Conservation (phyloP, 768 basidiomycete genomes). For the Omphalotus guepiniiformis region DNA sequence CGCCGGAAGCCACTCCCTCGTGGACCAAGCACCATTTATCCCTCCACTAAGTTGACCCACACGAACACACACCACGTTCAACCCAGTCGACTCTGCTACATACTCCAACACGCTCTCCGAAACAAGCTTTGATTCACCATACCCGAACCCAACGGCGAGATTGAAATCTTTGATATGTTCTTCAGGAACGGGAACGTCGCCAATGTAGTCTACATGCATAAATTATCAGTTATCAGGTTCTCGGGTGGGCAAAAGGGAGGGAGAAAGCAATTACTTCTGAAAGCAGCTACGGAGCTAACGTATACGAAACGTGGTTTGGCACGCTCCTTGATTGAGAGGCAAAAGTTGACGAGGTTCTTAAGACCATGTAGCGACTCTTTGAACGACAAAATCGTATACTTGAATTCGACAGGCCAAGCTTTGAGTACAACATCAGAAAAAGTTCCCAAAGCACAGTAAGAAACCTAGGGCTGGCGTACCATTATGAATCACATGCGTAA, state of each 20-base stretch:
- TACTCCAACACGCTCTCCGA: conserved; percentile 17
- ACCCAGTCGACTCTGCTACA: conserved; percentile 12
- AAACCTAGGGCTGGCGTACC: conserved; percentile 16
- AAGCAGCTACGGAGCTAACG: conserved; percentile 23
- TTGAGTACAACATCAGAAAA: background rate
- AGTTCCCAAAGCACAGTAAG: background rate
- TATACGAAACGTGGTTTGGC: conserved; percentile 22
- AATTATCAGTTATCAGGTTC: too few relatives aligned
- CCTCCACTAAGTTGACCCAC: conserved; percentile 33
- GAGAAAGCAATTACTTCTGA: conserved; percentile 21
- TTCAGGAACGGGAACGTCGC: background rate
- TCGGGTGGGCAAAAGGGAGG: background rate
- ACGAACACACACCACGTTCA: conserved; percentile 22
- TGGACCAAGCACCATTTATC: conserved; percentile 28
- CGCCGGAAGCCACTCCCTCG: conserved; percentile 32
- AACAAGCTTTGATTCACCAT: conserved; percentile 30
- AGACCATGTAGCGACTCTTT: conserved; percentile 24
- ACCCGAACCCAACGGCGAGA: conserved; percentile 22
- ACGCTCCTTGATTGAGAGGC: conserved; percentile 2
- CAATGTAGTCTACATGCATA: background rate
- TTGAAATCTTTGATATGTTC: conserved; percentile 3
- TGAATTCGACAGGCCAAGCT: conserved; percentile 35
- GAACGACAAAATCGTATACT: conserved; percentile 28
- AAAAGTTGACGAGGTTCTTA: conserved; percentile 21
- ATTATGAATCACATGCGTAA: conserved; percentile 28